These are phyloP conservation scores for Microstegium vimineum DNA, from an alignment of 176 grass and related monocot genomes.

Conservation along the genomic window DNA sequence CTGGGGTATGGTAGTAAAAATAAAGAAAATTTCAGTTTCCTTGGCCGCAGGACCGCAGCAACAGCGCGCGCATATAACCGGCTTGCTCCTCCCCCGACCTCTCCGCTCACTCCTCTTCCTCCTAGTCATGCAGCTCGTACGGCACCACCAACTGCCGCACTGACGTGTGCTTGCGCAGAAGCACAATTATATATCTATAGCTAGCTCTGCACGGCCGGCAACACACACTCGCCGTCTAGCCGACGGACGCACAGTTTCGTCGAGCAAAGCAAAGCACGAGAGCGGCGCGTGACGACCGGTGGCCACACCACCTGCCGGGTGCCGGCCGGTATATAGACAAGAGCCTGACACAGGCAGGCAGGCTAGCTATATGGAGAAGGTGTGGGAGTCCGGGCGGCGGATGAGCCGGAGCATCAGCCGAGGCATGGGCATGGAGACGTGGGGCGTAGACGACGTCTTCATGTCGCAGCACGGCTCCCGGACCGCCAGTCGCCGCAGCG, in stretches of 20 bases:
- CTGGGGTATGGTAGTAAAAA: too few relatives aligned
- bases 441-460: conserved; percentile 90
- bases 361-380: conserved; percentile 63
- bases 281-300: background rate
- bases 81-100: background rate
- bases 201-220: too few relatives aligned
- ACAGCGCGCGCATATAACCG: background rate
- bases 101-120: background rate
- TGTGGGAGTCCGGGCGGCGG: conserved; percentile 77
- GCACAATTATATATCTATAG: too few relatives aligned
- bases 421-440: conserved; percentile 73
- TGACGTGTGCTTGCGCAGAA: too few relatives aligned
- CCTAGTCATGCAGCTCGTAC: background rate
- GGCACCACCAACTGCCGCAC: background rate
- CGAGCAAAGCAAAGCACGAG: background rate
- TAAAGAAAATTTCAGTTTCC: too few relatives aligned
- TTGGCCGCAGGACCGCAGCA: too few relatives aligned
- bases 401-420: conserved; percentile 69
- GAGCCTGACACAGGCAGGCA: too few relatives aligned
- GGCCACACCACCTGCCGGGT: background rate
- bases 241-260: too few relatives aligned
- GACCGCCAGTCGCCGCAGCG: background rate
- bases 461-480: background rate
- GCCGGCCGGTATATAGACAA: background rate
- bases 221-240: too few relatives aligned